Evolutionary conservation across 2,329 filamentous ascomycete genomes (phyloP).

Genomic region (Lachnellula suecica): DNA sequence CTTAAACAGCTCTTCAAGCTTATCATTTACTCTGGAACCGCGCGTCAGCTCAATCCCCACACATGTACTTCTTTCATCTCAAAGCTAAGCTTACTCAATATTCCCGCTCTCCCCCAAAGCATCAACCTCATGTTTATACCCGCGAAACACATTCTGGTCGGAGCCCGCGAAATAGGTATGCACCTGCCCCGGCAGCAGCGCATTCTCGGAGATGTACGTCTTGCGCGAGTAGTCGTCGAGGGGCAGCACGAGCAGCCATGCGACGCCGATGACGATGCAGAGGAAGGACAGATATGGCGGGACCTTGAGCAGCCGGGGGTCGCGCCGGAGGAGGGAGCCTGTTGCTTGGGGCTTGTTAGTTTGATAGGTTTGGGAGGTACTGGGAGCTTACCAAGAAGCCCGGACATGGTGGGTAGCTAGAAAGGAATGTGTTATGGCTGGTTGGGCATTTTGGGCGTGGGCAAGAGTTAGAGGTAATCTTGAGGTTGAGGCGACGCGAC

Average conservation of each 20-base stretch:
- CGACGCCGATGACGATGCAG: slow-evolving; percentile 80
- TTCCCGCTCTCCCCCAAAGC: slow-evolving; percentile 54
- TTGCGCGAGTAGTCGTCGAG: slow-evolving; percentile 86
- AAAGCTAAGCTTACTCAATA: slow-evolving; percentile 42
- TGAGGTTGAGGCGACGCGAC: slow-evolving; percentile 9
- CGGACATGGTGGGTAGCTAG: slow-evolving; percentile 6
- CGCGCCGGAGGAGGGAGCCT: slow-evolving; percentile 70
- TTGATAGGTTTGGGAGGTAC: not conserved
- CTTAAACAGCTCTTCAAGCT: slow-evolving; percentile 72
- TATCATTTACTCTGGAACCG: slow-evolving; percentile 61
- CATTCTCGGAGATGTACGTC: slow-evolving; percentile 98
- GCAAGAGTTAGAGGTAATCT: not conserved
- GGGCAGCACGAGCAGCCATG: slow-evolving; percentile 87
- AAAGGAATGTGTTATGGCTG: not conserved
- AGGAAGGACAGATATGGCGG: slow-evolving; percentile 86
- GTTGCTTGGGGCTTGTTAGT: slow-evolving; percentile 40
- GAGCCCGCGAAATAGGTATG: slow-evolving; percentile 97
- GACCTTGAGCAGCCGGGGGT: slow-evolving; percentile 78
- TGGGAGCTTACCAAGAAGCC: slow-evolving; percentile 24
- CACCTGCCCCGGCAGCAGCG: slow-evolving; percentile 90
- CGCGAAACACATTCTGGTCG: slow-evolving; percentile 91
- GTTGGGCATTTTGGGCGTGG: not conserved
- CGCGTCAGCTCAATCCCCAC: not conserved
- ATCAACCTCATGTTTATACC: slow-evolving; percentile 82
- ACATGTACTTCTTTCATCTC: not conserved